Base-by-base conservation (phyloP, 1,139 yeast species). In the Wickerhamomyces sp. region DNA sequence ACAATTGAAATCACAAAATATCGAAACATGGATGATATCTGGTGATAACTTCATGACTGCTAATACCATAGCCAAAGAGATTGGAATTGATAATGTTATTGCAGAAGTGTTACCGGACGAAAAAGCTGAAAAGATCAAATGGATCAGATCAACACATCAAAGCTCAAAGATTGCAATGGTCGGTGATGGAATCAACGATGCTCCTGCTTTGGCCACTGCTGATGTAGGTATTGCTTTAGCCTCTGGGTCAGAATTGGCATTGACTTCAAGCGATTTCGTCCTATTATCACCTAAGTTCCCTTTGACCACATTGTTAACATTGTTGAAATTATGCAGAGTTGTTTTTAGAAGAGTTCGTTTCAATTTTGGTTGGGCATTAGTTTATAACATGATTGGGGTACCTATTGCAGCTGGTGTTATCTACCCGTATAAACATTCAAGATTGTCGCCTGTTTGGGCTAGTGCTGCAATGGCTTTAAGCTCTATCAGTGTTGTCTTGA, bases 51-150 rank as follows among this genome's bases (percentile, higher is more conserved):
- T 58, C 34, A 55, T 69, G 14, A 83, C 94, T 0, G 94, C 94
- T 1, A 65, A 67, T 31, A 80, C 87, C 0, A 79, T 85, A 25
- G 94, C 85, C 0, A 52, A 56, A 7, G 83, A 80, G 49, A 66
- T 85, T 25, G 85, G 86, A 0, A 80, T 85, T 20, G 67, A 65
- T 3, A 68, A 76, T 40, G 81, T 85, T n/a, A 68, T 83, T 33
- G 81, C 89, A 19, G 87, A 79, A 36, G 92, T 85, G 7, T 63
- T 84, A 29, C 94, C 94, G 0, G 76, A 78, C 39, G 86, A 80
- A 42, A 85, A 85, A 58, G 82, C 86, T 19, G 72, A 67, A 12
- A 74, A 74, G 51, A 66, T 85, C 29, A 65, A 71, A 47, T 65
- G 70, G 65, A 66, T 85, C 18, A 83, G 80, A 51, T 58, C 57